Base-by-base conservation (phyloP, 148 eudicot genomes). In the Fagopyrum esculentum region DNA sequence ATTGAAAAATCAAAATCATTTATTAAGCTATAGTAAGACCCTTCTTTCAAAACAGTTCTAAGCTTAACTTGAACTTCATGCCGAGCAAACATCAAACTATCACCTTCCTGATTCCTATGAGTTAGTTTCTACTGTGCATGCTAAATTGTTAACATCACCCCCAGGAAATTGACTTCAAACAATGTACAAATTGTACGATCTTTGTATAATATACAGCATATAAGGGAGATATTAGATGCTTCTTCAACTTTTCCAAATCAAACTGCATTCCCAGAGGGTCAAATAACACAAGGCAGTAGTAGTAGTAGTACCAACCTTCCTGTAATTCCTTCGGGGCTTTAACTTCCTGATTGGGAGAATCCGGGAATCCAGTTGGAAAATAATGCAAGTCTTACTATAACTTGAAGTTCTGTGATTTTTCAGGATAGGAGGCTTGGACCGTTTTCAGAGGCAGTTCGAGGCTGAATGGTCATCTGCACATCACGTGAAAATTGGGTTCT, bases 391-490 rank as follows among this genome's bases (percentile, higher is more conserved):
- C 29, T 30, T 63, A 63, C 69, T 15, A n/a, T 35, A 35, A 35
- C 6, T 15, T 66, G 8, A 40, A 4, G 46, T 7, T 66, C 17
- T 66, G 45, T 63, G 46, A 43, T 6, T 13, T 35, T 45, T 82
- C 72, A 85, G 0, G 87, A 85, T 57, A 90, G 85, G 81, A 95
- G 81, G 79, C 86, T 90, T 35, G 99, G 99, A 5, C 99, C 99
- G 16, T 89, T 90, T 81, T 95, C 99, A 19, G 87, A 85, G 60
- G 99, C 96, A 72, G 89, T 85, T 29, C 92, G 82, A 72, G 96
- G 69, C 74, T 85, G 85, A 79, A 87, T 80, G 3, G 88, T 78
- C 92, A 93, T 85, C 82, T 93, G 98, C 44, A 93, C 87, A 57
- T 91, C 97, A 1, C 89, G 91, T 6, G 86, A 84, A 77, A 87